A percentile compares a stretch with the other conserved stretches of the same genome.
Conservation (phyloP, 2,329 filamentous ascomycete genomes). For the Fusarium illudens region DNA sequence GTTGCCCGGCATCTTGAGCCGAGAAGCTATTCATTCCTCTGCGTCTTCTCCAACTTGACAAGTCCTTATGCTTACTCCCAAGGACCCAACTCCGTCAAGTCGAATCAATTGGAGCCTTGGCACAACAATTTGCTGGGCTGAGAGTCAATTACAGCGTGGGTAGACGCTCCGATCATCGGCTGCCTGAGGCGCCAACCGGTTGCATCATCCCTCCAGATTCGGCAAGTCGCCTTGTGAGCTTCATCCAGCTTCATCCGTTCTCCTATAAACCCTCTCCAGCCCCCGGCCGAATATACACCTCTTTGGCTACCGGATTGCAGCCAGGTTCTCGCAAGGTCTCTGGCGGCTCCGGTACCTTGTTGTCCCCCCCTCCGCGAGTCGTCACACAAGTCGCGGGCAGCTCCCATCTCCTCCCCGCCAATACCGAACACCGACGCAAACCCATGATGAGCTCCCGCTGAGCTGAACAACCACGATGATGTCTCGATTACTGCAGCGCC, state of each 20-base stretch:
- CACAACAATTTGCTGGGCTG: background rate
- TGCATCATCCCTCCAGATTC: constrained; percentile 40
- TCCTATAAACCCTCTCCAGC: constrained; percentile 14
- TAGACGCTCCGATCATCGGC: constrained; percentile 36
- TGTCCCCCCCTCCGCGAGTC: constrained; percentile 10
- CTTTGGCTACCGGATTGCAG: constrained; percentile 20
- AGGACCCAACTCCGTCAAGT: background rate
- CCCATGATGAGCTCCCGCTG: constrained; percentile 41
- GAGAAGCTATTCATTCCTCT: background rate
- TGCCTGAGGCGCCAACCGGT: constrained; percentile 43
- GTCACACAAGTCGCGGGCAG: constrained; percentile 9
- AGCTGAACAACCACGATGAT: constrained; percentile 47
- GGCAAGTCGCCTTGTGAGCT: constrained; percentile 34
- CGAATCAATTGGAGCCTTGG: background rate
- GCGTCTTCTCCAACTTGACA: background rate
- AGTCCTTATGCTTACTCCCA: too few species aligned
- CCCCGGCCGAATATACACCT: constrained; percentile 2
- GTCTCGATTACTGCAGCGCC: constrained; percentile 47
- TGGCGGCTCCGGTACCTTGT: constrained; percentile 34
- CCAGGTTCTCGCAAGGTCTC: constrained; percentile 9
- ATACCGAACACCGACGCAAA: constrained; percentile 31
- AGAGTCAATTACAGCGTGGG: constrained; percentile 6
- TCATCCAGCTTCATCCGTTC: constrained; percentile 17
- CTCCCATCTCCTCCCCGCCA: constrained; percentile 27
- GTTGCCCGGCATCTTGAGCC: background rate